Percentiles rank a stretch among this genome's conserved stretches.
Conservation (phyloP, 2,329 filamentous ascomycete species). For the Venturia effusa region DNA sequence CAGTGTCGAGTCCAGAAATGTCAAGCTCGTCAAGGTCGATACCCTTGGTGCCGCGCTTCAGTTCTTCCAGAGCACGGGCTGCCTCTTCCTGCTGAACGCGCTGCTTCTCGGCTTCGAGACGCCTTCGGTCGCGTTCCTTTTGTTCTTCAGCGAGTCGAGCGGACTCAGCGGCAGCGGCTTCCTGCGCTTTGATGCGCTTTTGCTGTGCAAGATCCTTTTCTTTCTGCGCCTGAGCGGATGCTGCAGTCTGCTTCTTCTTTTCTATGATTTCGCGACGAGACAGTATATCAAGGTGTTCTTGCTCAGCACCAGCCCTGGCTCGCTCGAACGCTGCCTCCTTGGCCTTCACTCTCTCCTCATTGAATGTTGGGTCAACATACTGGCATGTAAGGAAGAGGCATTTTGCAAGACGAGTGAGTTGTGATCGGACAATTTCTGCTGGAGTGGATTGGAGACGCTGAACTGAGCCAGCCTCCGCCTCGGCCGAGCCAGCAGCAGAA, state of each 20-base stretch:
- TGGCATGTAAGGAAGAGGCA: constrained; percentile 87
- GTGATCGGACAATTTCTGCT: constrained; percentile 91
- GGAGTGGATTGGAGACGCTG: constrained; percentile 96
- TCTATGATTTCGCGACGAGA: constrained; percentile 84
- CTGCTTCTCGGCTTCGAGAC: constrained; percentile 76
- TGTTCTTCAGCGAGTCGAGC: constrained; percentile 86
- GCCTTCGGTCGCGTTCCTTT: constrained; percentile 77
- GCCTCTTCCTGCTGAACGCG: constrained; percentile 53
- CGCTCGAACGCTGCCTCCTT: constrained; percentile 71
- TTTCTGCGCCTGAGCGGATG: constrained; percentile 73
- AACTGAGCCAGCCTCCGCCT: constrained; percentile 71
- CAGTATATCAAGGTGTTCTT: constrained; percentile 80
- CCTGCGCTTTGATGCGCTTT: constrained; percentile 76
- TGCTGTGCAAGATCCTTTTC: constrained; percentile 87
- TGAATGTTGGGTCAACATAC: constrained; percentile 87
- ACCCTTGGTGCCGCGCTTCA: constrained; percentile 77
- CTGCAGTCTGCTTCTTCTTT: constrained; percentile 94
- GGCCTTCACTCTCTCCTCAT: constrained; percentile 66
- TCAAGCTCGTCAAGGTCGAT: constrained; percentile 84
- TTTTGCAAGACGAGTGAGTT: constrained; percentile 84
- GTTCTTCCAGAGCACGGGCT: constrained; percentile 86
- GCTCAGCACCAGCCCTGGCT: constrained; percentile 76
- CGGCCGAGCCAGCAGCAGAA: constrained; percentile 74
- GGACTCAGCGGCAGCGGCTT: constrained; percentile 81
- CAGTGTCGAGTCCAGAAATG: constrained; percentile 51